Evolutionary conservation across 2,329 filamentous ascomycete genomes (phyloP).

Genomic region (Lachnellula cervina): DNA sequence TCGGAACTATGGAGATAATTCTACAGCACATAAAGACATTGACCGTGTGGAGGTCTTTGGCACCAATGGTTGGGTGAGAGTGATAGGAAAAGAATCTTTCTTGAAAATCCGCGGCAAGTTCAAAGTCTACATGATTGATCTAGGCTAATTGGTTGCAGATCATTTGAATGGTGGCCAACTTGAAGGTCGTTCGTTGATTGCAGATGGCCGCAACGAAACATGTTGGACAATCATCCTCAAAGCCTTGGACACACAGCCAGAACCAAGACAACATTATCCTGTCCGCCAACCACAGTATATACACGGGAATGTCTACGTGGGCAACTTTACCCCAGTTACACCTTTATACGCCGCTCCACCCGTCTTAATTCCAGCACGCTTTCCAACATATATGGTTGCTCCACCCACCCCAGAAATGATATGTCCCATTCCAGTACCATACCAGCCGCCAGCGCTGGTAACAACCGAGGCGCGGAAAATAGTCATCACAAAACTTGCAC

Average conservation of each 20-base stretch:
- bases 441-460: not conserved
- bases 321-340: conserved; percentile 3
- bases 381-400: not conserved
- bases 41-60: conserved; percentile 22
- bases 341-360: conserved; percentile 3
- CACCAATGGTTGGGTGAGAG: conserved; percentile 23
- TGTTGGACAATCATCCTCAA: conserved; percentile 9
- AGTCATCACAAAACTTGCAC: conserved; percentile 19
- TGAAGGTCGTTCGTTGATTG: conserved; percentile 15
- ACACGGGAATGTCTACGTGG: conserved; percentile 4
- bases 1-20: conserved; percentile 14
- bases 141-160: conserved; percentile 5
- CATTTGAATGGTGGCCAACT: conserved; percentile 20
- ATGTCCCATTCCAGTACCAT: not conserved
- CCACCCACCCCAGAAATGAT: not conserved
- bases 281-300: not conserved
- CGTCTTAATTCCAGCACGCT: not conserved
- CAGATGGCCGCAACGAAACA: conserved; percentile 24
- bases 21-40: conserved; percentile 13
- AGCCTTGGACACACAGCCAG: not conserved
- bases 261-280: not conserved
- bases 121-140: not conserved
- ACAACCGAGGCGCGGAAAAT: conserved; percentile 21
- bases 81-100: conserved; percentile 20
- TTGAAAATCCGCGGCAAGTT: conserved; percentile 18